Percentiles rank a stretch among this genome's conserved stretches.
Evolutionary conservation across 1,139 yeast species (phyloP).

Genomic region (Diutina siamensis): DNA sequence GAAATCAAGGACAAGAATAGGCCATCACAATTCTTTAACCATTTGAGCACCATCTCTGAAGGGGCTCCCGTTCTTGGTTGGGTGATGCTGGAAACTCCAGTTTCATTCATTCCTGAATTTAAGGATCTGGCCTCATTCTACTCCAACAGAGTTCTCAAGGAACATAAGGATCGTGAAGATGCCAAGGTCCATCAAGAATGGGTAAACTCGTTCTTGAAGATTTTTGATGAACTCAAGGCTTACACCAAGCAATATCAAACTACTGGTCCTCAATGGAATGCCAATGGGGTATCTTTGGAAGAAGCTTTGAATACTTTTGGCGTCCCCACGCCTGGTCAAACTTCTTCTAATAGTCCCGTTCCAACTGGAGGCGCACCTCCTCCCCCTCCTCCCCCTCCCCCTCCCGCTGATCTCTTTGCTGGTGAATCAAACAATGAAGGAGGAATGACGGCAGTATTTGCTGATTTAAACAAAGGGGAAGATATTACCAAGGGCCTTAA

Average conservation of each 20-base stretch:
- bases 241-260: slow-evolving; percentile 72
- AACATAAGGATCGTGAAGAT: slow-evolving; percentile 54
- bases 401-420: slow-evolving; percentile 46
- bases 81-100: slow-evolving; percentile 67
- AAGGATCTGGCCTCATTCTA: slow-evolving; percentile 91
- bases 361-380: slow-evolving; percentile 31
- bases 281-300: slow-evolving; percentile 24
- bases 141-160: slow-evolving; percentile 83
- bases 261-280: slow-evolving; percentile 75
- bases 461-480: slow-evolving; percentile 82
- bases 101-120: slow-evolving; percentile 66
- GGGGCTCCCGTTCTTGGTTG: slow-evolving; percentile 89
- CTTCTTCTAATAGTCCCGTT: slow-evolving; percentile 11
- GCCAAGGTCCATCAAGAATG: slow-evolving; percentile 55
- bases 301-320: slow-evolving; percentile 15
- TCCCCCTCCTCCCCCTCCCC: slow-evolving; percentile 69
- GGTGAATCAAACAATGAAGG: slow-evolving; percentile 25
- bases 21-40: slow-evolving; percentile 50
- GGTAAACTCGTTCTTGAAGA: slow-evolving; percentile 54
- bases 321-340: neutral
- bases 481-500: slow-evolving; percentile 73
- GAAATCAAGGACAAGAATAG: slow-evolving; percentile 68
- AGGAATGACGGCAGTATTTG: slow-evolving; percentile 81
- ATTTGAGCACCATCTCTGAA: slow-evolving; percentile 75
- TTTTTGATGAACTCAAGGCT: slow-evolving; percentile 57